These are phyloP conservation scores for Eremomyces bilateralis DNA, from an alignment of 495 filamentous ascomycete species.

Conservation along the genomic window DNA sequence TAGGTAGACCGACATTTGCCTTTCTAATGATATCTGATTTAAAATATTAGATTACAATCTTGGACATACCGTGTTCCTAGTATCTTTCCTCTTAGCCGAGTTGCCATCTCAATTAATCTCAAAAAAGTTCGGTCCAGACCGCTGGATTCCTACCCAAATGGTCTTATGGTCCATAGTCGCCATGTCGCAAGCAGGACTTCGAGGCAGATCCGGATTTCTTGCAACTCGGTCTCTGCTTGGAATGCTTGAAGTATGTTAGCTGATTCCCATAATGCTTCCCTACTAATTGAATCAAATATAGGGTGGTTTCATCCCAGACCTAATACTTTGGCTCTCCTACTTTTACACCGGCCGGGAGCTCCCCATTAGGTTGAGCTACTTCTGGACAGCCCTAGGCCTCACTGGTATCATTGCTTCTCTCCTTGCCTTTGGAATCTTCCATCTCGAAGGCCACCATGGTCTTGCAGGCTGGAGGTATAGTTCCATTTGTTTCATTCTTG, in stretches of 20 bases:
- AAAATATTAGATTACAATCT: conserved; percentile 19
- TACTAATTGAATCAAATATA: background rate
- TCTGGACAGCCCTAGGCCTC: conserved; percentile 27
- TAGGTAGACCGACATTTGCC: too few relatives aligned
- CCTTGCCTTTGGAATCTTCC: conserved; percentile 27
- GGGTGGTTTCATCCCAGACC: conserved; percentile 13
- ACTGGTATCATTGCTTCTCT: conserved; percentile 28
- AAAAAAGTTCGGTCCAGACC: conserved; percentile 26
- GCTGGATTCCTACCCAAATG: conserved; percentile 27
- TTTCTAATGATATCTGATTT: too few relatives aligned
- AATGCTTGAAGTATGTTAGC: conserved; percentile 26
- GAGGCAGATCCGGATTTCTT: conserved; percentile 19
- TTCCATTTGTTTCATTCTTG: too few relatives aligned
- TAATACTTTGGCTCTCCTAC: conserved; percentile 31
- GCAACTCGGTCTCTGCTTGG: conserved; percentile 25
- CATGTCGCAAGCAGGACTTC: conserved; percentile 22
- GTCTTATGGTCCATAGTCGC: conserved; percentile 23
- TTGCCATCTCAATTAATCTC: conserved; percentile 25
- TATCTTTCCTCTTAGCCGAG: conserved; percentile 26
- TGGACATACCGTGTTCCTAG: conserved; percentile 19
- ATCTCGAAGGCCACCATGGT: conserved; percentile 27
- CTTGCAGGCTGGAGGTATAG: conserved; percentile 29
- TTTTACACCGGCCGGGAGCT: conserved; percentile 31
- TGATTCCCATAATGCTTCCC: conserved; percentile 18
- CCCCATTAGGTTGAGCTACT: conserved; percentile 25